A percentile compares a stretch with the other conserved stretches of the same genome.
Evolutionary conservation across 768 basidiomycete genomes (phyloP).

Genomic region (Podaxis carcinomalis): DNA sequence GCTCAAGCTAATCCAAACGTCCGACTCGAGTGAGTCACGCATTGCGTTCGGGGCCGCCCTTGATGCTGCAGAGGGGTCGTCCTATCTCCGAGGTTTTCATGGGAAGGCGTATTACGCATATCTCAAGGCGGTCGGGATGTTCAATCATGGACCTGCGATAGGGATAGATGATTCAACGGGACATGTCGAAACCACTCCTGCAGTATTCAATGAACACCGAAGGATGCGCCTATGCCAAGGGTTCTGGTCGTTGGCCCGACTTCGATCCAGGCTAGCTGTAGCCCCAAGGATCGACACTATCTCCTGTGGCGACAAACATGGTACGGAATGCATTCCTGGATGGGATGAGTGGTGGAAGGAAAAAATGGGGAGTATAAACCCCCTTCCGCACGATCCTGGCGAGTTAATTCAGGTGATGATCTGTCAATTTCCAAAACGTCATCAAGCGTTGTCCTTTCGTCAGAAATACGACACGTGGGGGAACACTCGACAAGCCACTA

Average conservation of each 20-base stretch:
- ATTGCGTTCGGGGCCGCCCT: not conserved
- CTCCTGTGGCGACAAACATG: not conserved
- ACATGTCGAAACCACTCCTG: not conserved
- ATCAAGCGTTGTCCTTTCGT: not conserved
- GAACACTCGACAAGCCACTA: not conserved
- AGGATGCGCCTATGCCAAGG: not conserved
- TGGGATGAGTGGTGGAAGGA: not conserved
- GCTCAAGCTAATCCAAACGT: not conserved
- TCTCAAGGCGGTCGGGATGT: not conserved
- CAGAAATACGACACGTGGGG: too few relatives aligned
- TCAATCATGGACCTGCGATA: not conserved
- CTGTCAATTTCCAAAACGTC: not conserved
- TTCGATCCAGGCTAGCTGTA: not conserved
- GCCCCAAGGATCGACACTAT: not conserved
- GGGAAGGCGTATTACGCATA: not conserved
- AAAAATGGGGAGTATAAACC: not conserved
- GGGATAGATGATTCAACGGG: not conserved
- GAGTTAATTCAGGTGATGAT: not conserved
- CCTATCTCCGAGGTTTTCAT: not conserved
- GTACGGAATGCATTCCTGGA: not conserved
- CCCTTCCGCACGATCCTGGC: not conserved
- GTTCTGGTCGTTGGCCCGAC: not conserved
- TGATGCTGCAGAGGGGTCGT: not conserved
- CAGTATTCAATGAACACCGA: not conserved
- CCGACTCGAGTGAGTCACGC: not conserved